Base-by-base conservation (phyloP, 1,284 basidiomycete species). In the Entoloma clypeatum region DNA sequence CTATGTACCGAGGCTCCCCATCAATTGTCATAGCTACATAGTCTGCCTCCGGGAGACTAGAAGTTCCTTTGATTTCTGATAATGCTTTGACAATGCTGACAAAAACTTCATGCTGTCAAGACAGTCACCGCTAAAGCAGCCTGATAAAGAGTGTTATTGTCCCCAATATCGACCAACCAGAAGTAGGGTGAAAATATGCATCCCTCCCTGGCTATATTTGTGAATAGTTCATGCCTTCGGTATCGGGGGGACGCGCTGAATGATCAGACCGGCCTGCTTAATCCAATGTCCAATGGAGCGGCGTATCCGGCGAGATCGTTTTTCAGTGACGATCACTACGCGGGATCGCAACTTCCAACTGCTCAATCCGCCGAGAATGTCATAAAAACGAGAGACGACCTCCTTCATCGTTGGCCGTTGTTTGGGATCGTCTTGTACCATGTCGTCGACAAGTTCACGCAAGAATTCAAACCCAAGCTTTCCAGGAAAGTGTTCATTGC, bases 341-440 rank as follows among this genome's bases (percentile, higher is more conserved):
- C 47, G 45, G 14, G 47, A 48, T 11, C 41, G 41, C 5, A 54
- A 41, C 19, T 51, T 44, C 32, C 32, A 43, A 7, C 28, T 33
- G 21, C 29, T 40, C 6, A 53, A 39, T 5, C 27, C 43, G n/a
- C 33, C 35, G 5, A 37, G 23, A 17, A 57, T 45, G 5, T 28
- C 32, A 2, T 49, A 35, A 30, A 60, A 61, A 3, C 47, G 52
- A 31, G 35, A 26, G 10, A 57, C 46, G 0, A 58, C 59, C 31
- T 59, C 49, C 39, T 52, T 47, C 43, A 61, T 62, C 1, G 44
- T 52, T 6, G 56, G 59, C 22, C 56, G 51, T 18, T 52, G 46
- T n/a, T 37, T 25, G 8, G 60, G 56, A 41, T 61, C 53, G 13
- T 51, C 44, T 26, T 55, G 43, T 7, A 46, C 47, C 57, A 60